Percentiles rank a stretch among this genome's conserved stretches.
Conservation (phyloP, 257 asterid species). For the Solanum pinnatisectum region DNA sequence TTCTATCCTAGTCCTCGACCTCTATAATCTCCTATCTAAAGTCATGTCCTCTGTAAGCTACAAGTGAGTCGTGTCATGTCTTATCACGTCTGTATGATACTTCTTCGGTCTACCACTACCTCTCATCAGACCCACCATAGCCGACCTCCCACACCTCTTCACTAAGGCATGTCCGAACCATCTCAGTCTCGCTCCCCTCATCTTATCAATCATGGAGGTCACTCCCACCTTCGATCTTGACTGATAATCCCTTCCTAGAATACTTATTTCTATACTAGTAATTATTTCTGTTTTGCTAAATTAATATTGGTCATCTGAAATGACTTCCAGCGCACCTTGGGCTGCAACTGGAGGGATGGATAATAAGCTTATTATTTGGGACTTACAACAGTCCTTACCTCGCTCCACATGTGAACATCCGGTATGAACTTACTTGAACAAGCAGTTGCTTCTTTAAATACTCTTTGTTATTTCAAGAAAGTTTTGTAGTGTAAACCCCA, state of each 20-base stretch:
- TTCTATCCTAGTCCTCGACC: not conserved
- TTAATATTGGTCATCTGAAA: not conserved
- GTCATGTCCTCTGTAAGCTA: not conserved
- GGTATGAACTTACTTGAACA: constrained; percentile 21
- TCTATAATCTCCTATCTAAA: not conserved
- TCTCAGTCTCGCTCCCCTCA: not conserved
- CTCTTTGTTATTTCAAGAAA: not conserved
- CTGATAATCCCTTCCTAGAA: not conserved
- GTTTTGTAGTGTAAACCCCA: not conserved
- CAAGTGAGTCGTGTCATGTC: not conserved
- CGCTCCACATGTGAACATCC: constrained; percentile 82
- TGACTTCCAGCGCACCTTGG: constrained; percentile 45
- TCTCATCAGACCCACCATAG: not conserved
- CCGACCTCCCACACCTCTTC: not conserved
- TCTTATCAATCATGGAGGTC: not conserved
- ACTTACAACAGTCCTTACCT: constrained; percentile 47
- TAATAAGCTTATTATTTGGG: constrained; percentile 80
- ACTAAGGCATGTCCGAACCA: not conserved
- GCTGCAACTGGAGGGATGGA: constrained; percentile 94
- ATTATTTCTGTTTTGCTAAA: not conserved
- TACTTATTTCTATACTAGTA: not conserved
- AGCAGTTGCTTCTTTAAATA: not conserved
- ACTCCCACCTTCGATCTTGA: not conserved
- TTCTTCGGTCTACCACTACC: not conserved
- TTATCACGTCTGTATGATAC: not conserved